Evolutionary conservation across 768 basidiomycete species (phyloP).

Genomic region (Galerina sulciceps): DNA sequence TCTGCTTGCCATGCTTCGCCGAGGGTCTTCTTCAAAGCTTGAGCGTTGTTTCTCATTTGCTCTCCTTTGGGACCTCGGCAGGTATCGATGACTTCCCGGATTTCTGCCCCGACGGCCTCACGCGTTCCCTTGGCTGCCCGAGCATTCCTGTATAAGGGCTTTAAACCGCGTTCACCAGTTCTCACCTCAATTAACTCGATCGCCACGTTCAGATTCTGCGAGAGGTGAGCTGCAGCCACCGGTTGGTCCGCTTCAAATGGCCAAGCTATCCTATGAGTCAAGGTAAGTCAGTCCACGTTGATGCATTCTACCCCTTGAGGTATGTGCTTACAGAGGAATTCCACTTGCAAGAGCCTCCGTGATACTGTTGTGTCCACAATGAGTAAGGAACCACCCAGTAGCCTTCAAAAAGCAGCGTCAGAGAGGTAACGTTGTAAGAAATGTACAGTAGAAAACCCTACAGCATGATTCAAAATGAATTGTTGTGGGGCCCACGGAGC

Average conservation of each 20-base stretch:
- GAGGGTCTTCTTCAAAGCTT: neutral
- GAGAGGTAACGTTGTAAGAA: neutral
- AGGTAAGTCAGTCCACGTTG: neutral
- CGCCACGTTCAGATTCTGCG: constrained; percentile 8
- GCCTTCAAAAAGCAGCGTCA: neutral
- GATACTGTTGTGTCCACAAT: constrained; percentile 15
- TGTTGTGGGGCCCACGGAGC: constrained; percentile 6
- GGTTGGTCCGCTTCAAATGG: constrained; percentile 16
- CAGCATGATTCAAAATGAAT: constrained; percentile 9
- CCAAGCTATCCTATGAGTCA: constrained; percentile 13
- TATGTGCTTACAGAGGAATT: constrained; percentile 9
- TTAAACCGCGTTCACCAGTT: constrained; percentile 2
- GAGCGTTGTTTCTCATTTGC: constrained; percentile 2
- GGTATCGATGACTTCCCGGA: neutral
- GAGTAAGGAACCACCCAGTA: constrained; percentile 19
- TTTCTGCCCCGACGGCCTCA: constrained; percentile 7
- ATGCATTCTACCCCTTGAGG: neutral
- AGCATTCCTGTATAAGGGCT: constrained; percentile 4
- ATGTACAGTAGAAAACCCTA: neutral
- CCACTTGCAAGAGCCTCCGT: constrained; percentile 15
- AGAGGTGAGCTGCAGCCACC: constrained; percentile 6
- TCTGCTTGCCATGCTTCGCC: neutral
- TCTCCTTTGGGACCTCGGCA: constrained; percentile 8
- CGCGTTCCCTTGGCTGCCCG: constrained; percentile 5
- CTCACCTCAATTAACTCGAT: constrained; percentile 14